phyloP scores from a whole-genome alignment of 129 eudicot species.

The Centaurea solstitialis region DNA sequence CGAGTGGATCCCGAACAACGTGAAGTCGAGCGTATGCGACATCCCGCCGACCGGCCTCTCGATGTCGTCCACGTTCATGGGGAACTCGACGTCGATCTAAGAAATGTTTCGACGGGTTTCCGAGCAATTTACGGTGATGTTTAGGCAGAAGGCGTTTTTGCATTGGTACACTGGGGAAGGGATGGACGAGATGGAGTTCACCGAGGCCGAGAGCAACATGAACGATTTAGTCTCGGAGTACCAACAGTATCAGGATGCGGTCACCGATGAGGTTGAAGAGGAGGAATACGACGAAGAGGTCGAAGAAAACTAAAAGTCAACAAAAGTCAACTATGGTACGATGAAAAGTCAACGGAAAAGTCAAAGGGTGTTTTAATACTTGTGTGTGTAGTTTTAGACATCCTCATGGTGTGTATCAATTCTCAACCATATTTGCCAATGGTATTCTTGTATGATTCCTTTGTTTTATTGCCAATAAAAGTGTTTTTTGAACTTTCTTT shows the following conservation, averaged over 20 bases:
- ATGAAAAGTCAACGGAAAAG: slow-evolving; percentile 4
- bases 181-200: slow-evolving; percentile 77
- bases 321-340: background rate
- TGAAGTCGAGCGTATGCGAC: slow-evolving; percentile 74
- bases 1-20: slow-evolving; percentile 79
- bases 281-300: slow-evolving; percentile 54
- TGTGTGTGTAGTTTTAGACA: slow-evolving; percentile 20
- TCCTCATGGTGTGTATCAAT: background rate
- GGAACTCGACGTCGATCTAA: slow-evolving; percentile 70
- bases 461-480: no score
- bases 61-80: slow-evolving; percentile 74
- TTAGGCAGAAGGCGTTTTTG: slow-evolving; percentile 69
- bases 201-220: slow-evolving; percentile 78
- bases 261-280: slow-evolving; percentile 46
- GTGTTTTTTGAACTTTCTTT: no score
- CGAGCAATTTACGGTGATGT: slow-evolving; percentile 75
- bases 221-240: slow-evolving; percentile 76
- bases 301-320: slow-evolving; percentile 25
- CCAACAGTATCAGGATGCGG: slow-evolving; percentile 77
- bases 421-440: no score
- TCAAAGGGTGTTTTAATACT: slow-evolving; percentile 27
- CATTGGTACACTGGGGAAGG: slow-evolving; percentile 78
- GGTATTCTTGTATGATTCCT: no score
- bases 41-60: slow-evolving; percentile 64
- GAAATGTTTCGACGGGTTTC: slow-evolving; percentile 76